Conservation (phyloP, 176 grass and related monocot species). For the Saccharum spontaneum region DNA sequence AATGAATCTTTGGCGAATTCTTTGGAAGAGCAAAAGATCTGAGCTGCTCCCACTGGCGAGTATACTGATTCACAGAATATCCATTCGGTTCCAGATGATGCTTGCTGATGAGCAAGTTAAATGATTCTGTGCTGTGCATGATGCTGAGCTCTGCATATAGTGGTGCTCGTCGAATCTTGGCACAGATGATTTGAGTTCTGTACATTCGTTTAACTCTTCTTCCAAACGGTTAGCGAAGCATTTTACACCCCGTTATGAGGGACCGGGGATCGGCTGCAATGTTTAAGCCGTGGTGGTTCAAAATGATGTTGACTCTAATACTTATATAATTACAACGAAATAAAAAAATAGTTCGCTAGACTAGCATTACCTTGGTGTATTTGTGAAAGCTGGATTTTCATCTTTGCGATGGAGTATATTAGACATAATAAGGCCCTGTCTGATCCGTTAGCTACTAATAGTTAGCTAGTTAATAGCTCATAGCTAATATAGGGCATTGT, state of each 20-base stretch:
- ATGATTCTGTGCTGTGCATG: conserved; percentile 36
- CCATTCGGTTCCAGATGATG: conserved; percentile 37
- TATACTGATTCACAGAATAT: background rate
- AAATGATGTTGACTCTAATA: conserved; percentile 36
- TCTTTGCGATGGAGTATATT: too few relatives aligned
- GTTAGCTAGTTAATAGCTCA: too few relatives aligned
- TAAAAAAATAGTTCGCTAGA: conserved; percentile 17
- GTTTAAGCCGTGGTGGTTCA: conserved; percentile 32
- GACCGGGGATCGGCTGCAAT: conserved; percentile 24
- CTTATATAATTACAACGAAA: conserved; percentile 34
- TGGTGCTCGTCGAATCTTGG: conserved; percentile 27
- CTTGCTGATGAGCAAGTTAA: conserved; percentile 37
- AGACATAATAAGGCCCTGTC: too few relatives aligned
- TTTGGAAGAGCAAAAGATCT: conserved; percentile 17
- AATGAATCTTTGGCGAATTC: conserved; percentile 30
- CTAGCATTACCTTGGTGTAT: background rate
- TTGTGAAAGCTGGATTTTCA: background rate
- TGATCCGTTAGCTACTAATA: too few relatives aligned
- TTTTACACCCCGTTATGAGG: conserved; percentile 34
- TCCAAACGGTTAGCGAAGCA: conserved; percentile 39
- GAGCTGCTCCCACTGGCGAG: conserved; percentile 22
- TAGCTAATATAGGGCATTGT: too few relatives aligned
- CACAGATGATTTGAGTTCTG: conserved; percentile 22
- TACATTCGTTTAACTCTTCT: conserved; percentile 38
- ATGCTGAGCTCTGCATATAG: conserved; percentile 37